phyloP scores from a whole-genome alignment of 2,329 filamentous ascomycete genomes.

The Fusarium sp. region DNA sequence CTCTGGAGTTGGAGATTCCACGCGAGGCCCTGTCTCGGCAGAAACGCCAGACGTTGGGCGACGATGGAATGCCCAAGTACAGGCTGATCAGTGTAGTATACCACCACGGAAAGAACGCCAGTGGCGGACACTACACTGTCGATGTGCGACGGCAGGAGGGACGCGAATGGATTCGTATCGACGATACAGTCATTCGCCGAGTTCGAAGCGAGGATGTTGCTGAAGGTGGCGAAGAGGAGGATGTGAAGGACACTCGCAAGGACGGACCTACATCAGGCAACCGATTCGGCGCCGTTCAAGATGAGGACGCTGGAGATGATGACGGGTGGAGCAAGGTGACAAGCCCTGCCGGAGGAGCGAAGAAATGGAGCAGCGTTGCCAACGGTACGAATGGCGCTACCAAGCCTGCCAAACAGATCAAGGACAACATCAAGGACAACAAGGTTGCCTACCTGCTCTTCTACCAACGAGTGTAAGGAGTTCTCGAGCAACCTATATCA shows the following conservation, averaged over 20 bases:
- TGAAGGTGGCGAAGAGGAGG: slow-evolving; percentile 84
- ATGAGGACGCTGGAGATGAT: slow-evolving; percentile 75
- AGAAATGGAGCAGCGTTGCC: slow-evolving; percentile 74
- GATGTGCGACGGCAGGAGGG: slow-evolving; percentile 94
- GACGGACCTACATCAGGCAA: slow-evolving; percentile 63
- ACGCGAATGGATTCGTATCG: slow-evolving; percentile 94
- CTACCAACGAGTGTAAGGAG: slow-evolving; percentile 78
- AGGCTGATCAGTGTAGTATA: slow-evolving; percentile 91
- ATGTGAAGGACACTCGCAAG: slow-evolving; percentile 65
- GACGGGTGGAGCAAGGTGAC: slow-evolving; percentile 87
- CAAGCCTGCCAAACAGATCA: slow-evolving; percentile 66
- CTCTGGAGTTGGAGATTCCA: slow-evolving; percentile 92
- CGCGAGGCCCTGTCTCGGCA: slow-evolving; percentile 86
- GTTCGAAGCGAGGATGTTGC: slow-evolving; percentile 90
- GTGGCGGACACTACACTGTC: slow-evolving; percentile 97
- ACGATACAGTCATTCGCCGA: slow-evolving; percentile 90
- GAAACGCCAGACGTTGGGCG: slow-evolving; percentile 72
- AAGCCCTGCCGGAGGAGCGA: slow-evolving; percentile 70
- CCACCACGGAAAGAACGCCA: slow-evolving; percentile 96
- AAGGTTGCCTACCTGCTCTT: slow-evolving; percentile 98
- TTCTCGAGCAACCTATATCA: slow-evolving; percentile 1
- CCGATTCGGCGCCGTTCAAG: slow-evolving; percentile 77
- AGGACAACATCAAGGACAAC: slow-evolving; percentile 84
- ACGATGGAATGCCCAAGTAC: slow-evolving; percentile 81
- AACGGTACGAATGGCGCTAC: slow-evolving; percentile 72